These are phyloP conservation scores for Cenchrus fungigraminus DNA, from an alignment of 176 grass and related monocot genomes.

Conservation along the genomic window DNA sequence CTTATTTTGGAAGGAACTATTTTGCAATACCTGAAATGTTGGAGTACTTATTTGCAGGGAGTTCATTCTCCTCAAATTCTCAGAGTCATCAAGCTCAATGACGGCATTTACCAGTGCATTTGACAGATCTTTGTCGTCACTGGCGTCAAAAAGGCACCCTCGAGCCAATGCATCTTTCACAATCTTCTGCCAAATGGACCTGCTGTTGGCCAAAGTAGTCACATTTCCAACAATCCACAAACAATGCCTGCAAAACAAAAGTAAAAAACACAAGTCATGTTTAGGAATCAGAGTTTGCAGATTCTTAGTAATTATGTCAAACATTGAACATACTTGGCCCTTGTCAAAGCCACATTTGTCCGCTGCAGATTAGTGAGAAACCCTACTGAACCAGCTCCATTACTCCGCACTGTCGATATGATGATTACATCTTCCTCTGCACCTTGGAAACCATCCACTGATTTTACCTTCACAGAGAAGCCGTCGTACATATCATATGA, in stretches of 20 bases:
- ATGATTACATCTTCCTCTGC: slow-evolving; percentile 69
- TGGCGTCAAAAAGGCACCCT: slow-evolving; percentile 41
- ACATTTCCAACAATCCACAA: slow-evolving; percentile 54
- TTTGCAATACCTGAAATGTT: slow-evolving; percentile 31
- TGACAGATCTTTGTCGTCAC: slow-evolving; percentile 41
- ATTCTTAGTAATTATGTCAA: background rate
- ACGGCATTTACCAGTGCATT: slow-evolving; percentile 37
- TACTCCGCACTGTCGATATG: slow-evolving; percentile 62
- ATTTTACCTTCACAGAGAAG: slow-evolving; percentile 58
- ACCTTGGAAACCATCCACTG: slow-evolving; percentile 69
- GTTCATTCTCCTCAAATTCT: slow-evolving; percentile 34
- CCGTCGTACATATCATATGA: slow-evolving; percentile 29
- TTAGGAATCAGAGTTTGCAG: background rate
- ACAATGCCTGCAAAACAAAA: slow-evolving; percentile 26
- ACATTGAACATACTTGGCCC: slow-evolving; percentile 43
- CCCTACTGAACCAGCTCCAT: slow-evolving; percentile 51
- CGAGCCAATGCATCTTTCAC: slow-evolving; percentile 31
- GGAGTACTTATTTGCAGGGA: slow-evolving; percentile 29
- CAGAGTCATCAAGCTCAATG: slow-evolving; percentile 33
- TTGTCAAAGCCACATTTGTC: slow-evolving; percentile 66
- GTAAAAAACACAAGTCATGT: background rate
- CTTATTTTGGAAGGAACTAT: background rate
- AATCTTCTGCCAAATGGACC: slow-evolving; percentile 50
- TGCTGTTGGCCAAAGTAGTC: slow-evolving; percentile 39
- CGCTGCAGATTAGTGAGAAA: slow-evolving; percentile 55